Conservation (phyloP, 805 yeast genomes). For the Clavispora vitiphila region DNA sequence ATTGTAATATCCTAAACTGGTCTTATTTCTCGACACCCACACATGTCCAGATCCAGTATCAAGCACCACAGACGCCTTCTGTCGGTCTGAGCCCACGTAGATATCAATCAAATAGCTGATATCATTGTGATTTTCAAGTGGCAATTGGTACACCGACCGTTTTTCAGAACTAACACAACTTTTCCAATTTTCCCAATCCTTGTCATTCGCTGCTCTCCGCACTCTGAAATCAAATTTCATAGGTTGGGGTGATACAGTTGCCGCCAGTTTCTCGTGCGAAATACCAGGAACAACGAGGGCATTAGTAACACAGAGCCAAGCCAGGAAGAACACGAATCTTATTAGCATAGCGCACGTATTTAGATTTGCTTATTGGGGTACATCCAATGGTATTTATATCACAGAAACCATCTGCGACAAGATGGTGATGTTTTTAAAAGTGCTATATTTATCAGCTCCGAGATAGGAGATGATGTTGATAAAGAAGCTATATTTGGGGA, state of each 20-base stretch:
- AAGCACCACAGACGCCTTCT: conserved; percentile 24
- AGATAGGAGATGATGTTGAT: neutral
- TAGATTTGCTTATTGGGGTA: no score
- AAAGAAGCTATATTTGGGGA: neutral
- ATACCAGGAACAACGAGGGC: neutral
- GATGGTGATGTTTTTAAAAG: neutral
- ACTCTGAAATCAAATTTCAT: conserved; percentile 11
- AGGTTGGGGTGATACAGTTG: conserved; percentile 3
- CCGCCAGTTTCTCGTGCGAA: neutral
- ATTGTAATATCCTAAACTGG: neutral
- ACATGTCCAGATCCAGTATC: conserved; percentile 42
- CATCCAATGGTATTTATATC: neutral
- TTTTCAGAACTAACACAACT: no score
- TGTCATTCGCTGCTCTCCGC: no score
- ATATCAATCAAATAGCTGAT: conserved; percentile 10
- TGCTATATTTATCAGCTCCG: neutral
- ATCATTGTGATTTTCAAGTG: conserved; percentile 2
- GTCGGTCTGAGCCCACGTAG: conserved; percentile 11
- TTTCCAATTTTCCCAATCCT: no score
- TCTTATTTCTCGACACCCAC: conserved; percentile 22
- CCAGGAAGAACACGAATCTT: neutral
- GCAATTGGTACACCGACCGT: neutral
- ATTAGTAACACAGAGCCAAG: neutral
- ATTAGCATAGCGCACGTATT: no score
- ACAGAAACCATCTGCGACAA: neutral